Conservation (phyloP, 2,329 filamentous ascomycete genomes). For the Ophiostoma novo-ulmi region DNA sequence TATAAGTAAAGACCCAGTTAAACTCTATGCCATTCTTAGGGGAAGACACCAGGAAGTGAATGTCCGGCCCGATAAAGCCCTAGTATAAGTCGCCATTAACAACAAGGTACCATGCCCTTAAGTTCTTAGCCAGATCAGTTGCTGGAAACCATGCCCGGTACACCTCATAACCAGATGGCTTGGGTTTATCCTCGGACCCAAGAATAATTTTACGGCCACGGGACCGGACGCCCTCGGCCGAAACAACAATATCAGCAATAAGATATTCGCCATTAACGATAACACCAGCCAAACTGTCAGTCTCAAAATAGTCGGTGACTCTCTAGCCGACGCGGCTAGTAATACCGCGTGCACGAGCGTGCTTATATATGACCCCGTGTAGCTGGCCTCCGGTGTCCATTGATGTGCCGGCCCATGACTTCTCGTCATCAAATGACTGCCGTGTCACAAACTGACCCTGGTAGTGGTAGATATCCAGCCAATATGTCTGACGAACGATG, state of each 20-base stretch:
- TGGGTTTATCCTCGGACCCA: slow-evolving; percentile 41
- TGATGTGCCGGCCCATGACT: slow-evolving; percentile 44
- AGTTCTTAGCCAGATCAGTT: not conserved
- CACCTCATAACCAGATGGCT: slow-evolving; percentile 42
- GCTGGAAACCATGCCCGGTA: slow-evolving; percentile 32
- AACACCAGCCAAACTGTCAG: slow-evolving; percentile 28
- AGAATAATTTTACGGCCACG: slow-evolving; percentile 44
- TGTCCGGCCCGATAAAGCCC: not conserved
- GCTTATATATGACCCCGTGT: slow-evolving; percentile 48
- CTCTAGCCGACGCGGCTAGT: slow-evolving; percentile 43
- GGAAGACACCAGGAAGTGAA: not conserved
- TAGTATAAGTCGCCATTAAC: not conserved
- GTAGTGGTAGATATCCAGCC: not conserved
- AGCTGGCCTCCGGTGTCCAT: slow-evolving; percentile 51
- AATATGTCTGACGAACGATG: slow-evolving; percentile 43
- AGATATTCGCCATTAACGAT: not conserved
- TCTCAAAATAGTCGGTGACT: slow-evolving; percentile 47
- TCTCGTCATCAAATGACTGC: not conserved
- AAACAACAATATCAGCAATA: not conserved
- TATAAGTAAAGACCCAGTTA: not conserved
- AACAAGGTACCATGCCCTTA: not conserved
- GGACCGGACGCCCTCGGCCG: slow-evolving; percentile 35
- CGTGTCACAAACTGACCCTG: not conserved
- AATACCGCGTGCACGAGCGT: slow-evolving; percentile 46
- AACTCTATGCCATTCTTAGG: not conserved